Base-by-base conservation (phyloP, 2,329 filamentous ascomycete genomes). In the Phyllosticta paracitricarpa region DNA sequence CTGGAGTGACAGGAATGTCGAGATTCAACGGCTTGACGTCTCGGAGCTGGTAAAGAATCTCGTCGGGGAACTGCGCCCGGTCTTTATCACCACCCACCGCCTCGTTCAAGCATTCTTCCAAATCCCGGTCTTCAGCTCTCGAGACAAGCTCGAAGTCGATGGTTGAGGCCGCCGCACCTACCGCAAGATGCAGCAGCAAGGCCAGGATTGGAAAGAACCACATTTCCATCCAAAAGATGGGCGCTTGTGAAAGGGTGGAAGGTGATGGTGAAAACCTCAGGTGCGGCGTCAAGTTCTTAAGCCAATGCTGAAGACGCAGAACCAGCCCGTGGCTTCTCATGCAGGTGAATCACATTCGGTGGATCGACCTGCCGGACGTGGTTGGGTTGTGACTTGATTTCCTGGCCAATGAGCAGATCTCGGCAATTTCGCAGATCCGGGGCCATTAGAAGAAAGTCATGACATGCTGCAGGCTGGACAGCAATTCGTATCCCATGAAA, bases 1-100 rank as follows among this genome's bases (percentile, higher is more conserved):
- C 72, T 1, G 84, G 84, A 0, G 71, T 77, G 5, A 71, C 64
- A 4, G 64, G 58, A 19, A 72, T 65, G 25, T 70, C 72, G 8
- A 75, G 66, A 62, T 75, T 75, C 67, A 73, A 75, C 0, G 72
- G 71, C 59, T 70, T 72, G 54, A 74, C 71, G 52, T 73, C 67
- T 4, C 58, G 54, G 7, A 71, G 28, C 56, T 73, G 67, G 58
- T 69, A 74, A 1, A 71, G 63, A 26, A 67, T 64, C 2, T 67
- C 66, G 10, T 61, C 59, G 51, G 69, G 66, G 56, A 65, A 65
- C 4, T 70, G 69, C 2, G 72, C 57, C 2, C 69, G 63, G 4
- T 64, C 63, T 4, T 65, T 66, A 30, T 68, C 65, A 3, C 67
- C 66, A 33, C 68, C 67, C 2, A 72, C 62, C 1, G 71, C 72